Base-by-base conservation (phyloP, 1,139 yeast genomes). In the Diutina siamensis region DNA sequence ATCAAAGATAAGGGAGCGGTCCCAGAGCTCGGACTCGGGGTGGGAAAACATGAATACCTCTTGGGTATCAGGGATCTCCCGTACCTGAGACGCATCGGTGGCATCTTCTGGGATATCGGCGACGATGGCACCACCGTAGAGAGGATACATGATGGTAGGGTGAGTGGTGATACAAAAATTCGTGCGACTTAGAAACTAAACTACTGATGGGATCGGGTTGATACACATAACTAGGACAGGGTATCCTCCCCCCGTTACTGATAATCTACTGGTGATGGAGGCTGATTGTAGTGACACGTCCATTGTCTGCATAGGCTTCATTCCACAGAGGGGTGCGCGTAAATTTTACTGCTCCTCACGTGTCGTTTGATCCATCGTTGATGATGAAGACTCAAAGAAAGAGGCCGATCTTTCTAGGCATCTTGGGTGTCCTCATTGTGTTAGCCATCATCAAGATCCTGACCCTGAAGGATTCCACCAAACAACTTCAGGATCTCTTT, bases 1-100 rank as follows among this genome's bases (percentile, higher is more conserved):
- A 25, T 38, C 42, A 17, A 38, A 22, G 21, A 38, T 38, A 10
- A 38, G 25, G n/a, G 31, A 21, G n/a, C 19, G 32, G n/a, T 38
- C 42, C 42, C 42, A 38, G 19, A 38, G 42, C 19, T 21, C 32
- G n/a, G n/a, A 10, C 8, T 8, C 13, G 21, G 21, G 20, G 32
- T 9, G 20, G 19, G 42, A 25, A 25, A 38, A 25, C 31, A 38
- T 25, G 17, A 25, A 38, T n/a, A 38, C 42, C n/a, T 38, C 42
- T 20, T 38, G 42, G 21, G 42, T 38, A 32, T 38, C 42, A 20
- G 42, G 42, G 20, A 38, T 32, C 21, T 38, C 42, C 3, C 42
- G 18, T 8, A 38, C 31, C 20, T 38, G 28, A 18, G 25, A 25
- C 4, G 20, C 42, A 25, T 38, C 42, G 21, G 25, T 25, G 15